Percentiles rank a stretch among this genome's conserved stretches.
These are phyloP conservation scores for Solanum phureja DNA, from an alignment of 257 asterid species.

Conservation along the genomic window DNA sequence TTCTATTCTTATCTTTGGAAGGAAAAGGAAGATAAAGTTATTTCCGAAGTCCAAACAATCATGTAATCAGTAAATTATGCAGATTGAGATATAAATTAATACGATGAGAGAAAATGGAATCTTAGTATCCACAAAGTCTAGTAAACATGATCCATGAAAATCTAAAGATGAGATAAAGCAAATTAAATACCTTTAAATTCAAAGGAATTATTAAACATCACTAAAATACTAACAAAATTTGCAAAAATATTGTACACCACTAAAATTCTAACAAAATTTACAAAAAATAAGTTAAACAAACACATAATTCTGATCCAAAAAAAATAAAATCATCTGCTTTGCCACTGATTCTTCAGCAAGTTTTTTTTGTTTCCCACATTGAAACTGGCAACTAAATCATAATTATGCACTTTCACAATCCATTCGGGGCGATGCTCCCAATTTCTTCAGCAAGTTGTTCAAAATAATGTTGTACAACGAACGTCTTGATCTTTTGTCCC, in stretches of 20 bases:
- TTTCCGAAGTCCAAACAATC: background rate
- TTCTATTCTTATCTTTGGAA: background rate
- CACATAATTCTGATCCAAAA: background rate
- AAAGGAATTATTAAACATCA: background rate
- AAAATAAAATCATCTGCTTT: background rate
- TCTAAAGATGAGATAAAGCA: background rate
- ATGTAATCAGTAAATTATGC: background rate
- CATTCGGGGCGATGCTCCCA: background rate
- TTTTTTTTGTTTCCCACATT: background rate
- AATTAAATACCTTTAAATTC: background rate
- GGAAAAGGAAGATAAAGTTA: background rate
- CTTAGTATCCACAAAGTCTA: background rate
- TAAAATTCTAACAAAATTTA: background rate
- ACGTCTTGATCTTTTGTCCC: background rate
- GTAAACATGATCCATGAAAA: background rate
- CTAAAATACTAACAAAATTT: background rate
- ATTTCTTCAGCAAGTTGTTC: background rate
- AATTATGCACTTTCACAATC: no score
- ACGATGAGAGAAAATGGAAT: background rate
- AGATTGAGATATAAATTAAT: background rate
- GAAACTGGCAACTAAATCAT: fast-evolving
- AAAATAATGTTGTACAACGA: background rate
- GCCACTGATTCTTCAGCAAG: background rate
- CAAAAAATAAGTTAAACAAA: background rate
- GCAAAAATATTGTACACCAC: background rate